Base-by-base conservation (phyloP, 345 rosid genomes). In the Citropsis articulata region DNA sequence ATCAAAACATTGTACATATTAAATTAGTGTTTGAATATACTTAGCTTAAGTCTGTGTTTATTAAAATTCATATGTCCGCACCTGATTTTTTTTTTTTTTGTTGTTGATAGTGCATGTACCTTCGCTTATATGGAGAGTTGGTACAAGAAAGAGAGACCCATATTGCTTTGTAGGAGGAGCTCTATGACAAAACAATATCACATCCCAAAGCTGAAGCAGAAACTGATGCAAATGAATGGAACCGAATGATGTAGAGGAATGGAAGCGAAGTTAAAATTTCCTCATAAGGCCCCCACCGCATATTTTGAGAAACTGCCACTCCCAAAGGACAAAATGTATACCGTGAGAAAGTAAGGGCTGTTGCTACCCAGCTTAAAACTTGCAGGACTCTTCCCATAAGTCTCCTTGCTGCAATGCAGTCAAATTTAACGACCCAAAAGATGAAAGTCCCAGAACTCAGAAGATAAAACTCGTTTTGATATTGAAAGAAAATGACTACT, bases 281-380 rank as follows among this genome's bases (percentile, higher is more conserved):
- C 9, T 21, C 5, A 71, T 1, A 30, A 28, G 66, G 67, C 80
- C 82, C 82, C 83, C 53, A 68, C 78, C 8, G 24, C 62, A 48
- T 69, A 60, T 67, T 66, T 60, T 7, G 69, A 42, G 57, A 50
- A 24, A 8, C 38, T n/a, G 71, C 63, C 48, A 53, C 33, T 62
- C 16, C 31, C 19, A 31, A 59, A 75, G 21, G 72, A 66, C 78
- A 75, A 53, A 40, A n/a, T 69, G 48, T 14, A 12, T 1, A 68
- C 31, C 24, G 28, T 9, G 71, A 67, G 7, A 24, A 66, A 18
- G 12, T 25, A n/a, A n/a, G 31, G 2, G 10, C 24, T n/a, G 9
- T 2, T n/a, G 28, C 27, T 33, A 24, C 16, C 27, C 16, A 36
- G 12, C 66, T 59, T 7, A 21, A 21, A 27, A n/a, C 21, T 22